Conservation (phyloP, 768 basidiomycete genomes). For the Cystobasidium tubakii region DNA sequence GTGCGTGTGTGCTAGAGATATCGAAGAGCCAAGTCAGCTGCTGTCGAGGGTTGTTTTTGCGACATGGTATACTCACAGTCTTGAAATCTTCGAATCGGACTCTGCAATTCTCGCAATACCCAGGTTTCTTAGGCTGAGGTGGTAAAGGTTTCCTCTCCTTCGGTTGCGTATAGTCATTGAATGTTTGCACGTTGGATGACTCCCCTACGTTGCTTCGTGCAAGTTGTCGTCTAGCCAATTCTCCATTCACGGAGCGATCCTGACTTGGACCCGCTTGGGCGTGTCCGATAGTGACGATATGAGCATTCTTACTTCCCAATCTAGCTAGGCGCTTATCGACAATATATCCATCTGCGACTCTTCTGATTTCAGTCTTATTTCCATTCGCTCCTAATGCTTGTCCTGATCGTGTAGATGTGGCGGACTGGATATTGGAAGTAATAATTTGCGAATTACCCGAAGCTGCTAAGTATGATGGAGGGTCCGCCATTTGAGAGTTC, state of each 20-base stretch:
- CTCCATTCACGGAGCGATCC: conserved; percentile 50
- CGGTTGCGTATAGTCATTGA: conserved; percentile 42
- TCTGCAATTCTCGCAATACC: conserved; percentile 96
- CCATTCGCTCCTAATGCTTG: conserved; percentile 21
- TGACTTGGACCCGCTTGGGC: conserved; percentile 49
- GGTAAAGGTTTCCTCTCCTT: conserved; percentile 14
- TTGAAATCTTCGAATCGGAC: conserved; percentile 81
- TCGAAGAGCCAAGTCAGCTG: background rate
- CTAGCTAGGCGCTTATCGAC: conserved; percentile 45
- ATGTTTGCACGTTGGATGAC: conserved; percentile 46
- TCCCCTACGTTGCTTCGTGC: background rate
- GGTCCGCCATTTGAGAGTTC: conserved; percentile 37
- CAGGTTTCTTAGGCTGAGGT: conserved; percentile 82
- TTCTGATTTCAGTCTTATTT: background rate
- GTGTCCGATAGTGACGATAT: conserved; percentile 40
- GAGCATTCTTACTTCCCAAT: conserved; percentile 39
- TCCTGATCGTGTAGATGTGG: conserved; percentile 45
- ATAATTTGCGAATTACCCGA: conserved; percentile 92
- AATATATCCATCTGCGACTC: conserved; percentile 33
- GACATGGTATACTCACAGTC: conserved; percentile 55
- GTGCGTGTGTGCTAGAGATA: conserved; percentile 62
- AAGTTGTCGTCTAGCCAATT: conserved; percentile 47
- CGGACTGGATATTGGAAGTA: conserved; percentile 80
- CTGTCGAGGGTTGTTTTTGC: background rate
- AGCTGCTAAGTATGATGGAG: conserved; percentile 64